phyloP scores from a whole-genome alignment of 306 rosid species.

The Sesbania bispinosa region DNA sequence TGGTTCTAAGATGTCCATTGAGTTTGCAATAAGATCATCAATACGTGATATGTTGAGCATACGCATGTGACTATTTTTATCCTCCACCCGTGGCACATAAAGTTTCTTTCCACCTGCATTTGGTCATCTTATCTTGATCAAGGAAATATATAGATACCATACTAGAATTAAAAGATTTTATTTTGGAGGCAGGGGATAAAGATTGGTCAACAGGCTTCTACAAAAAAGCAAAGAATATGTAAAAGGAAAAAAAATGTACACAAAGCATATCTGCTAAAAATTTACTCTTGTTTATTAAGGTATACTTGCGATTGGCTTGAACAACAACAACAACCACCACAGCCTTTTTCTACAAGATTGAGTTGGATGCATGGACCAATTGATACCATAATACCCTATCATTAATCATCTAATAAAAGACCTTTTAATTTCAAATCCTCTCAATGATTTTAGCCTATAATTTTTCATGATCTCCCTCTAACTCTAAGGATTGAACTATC shows the following conservation, averaged over 20 bases:
- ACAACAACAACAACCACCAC: too few relatives aligned
- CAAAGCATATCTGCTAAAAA: not conserved
- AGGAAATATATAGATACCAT: constrained; percentile 17
- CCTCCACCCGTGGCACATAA: constrained; percentile 92
- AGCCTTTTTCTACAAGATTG: too few relatives aligned
- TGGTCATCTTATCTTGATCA: constrained; percentile 40
- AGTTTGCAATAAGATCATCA: constrained; percentile 83
- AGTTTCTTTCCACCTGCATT: constrained; percentile 50
- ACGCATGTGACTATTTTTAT: constrained; percentile 87
- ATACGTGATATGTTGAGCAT: constrained; percentile 74
- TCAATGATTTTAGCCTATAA: too few relatives aligned
- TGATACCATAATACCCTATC: too few relatives aligned
- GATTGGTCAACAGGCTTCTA: not conserved
- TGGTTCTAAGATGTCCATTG: constrained; percentile 93
- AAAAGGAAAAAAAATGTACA: not conserved
- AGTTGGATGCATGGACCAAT: too few relatives aligned
- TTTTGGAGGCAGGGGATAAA: not conserved
- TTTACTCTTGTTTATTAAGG: not conserved
- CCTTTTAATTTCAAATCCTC: too few relatives aligned
- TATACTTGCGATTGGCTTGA: not conserved
- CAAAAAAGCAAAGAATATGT: not conserved
- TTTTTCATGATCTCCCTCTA: too few relatives aligned
- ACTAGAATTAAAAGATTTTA: not conserved
- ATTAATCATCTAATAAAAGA: too few relatives aligned
- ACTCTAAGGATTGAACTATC: too few relatives aligned